Evolutionary conservation across 192 early-diverging fungal species (phyloP).

Genomic region (Backusella parvicylindrica): DNA sequence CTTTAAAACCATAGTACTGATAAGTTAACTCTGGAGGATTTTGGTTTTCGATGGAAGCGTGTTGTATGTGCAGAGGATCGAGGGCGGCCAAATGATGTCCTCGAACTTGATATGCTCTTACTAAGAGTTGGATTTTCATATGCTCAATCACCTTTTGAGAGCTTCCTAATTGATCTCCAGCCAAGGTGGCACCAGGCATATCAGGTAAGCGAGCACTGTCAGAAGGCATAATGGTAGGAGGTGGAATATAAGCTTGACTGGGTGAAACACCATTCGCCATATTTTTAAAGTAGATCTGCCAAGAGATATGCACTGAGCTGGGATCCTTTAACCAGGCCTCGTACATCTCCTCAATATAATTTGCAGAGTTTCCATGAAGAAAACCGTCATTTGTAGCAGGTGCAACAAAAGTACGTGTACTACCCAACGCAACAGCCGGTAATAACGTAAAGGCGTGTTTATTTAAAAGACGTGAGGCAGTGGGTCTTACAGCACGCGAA

Average conservation of each 20-base stretch:
- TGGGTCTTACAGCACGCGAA: conserved; percentile 12
- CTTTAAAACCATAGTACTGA: conserved; percentile 90
- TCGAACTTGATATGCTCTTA: conserved; percentile 92
- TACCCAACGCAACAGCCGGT: conserved; percentile 5
- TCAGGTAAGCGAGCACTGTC: conserved; percentile 51
- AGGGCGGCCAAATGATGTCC: conserved; percentile 94
- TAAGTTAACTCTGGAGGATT: conserved; percentile 80
- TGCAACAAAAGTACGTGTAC: not conserved
- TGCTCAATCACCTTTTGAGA: conserved; percentile 83
- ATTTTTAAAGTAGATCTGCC: conserved; percentile 93
- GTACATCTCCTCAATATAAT: conserved; percentile 96
- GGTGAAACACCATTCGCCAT: conserved; percentile 59
- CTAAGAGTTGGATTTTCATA: conserved; percentile 96
- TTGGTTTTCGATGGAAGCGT: conserved; percentile 41
- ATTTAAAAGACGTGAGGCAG: conserved; percentile 7
- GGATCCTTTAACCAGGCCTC: conserved; percentile 87
- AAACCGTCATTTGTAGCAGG: conserved; percentile 59
- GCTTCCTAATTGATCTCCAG: not conserved
- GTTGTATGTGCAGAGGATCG: conserved; percentile 86
- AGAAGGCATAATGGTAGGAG: conserved; percentile 74
- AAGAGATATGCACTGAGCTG: conserved; percentile 85
- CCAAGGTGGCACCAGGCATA: conserved; percentile 46
- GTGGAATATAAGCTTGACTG: conserved; percentile 66
- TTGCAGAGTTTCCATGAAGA: conserved; percentile 71
- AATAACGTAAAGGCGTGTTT: not conserved